Conservation (phyloP, 805 yeast species). For the Starmerella apicola region DNA sequence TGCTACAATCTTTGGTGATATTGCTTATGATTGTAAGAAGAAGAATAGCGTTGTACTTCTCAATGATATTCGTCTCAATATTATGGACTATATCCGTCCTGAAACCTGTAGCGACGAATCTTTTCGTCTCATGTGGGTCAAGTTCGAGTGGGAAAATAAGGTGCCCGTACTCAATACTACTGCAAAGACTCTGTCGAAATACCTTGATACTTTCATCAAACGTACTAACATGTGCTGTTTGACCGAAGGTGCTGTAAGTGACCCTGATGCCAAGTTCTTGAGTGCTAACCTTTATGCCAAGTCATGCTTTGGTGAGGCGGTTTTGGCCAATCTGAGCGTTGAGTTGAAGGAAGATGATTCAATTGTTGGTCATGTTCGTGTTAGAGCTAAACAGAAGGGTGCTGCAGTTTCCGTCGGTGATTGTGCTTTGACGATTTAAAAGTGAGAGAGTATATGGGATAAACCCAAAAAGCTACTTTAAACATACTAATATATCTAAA, state of each 20-base stretch:
- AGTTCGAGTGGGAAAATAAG: conserved; percentile 98
- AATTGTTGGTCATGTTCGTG: conserved; percentile 86
- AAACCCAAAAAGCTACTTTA: too few species aligned
- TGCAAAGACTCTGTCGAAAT: conserved; percentile 58
- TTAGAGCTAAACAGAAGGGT: conserved; percentile 96
- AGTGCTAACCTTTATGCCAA: conserved; percentile 89
- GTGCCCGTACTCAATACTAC: conserved; percentile 46
- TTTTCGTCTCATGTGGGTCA: conserved; percentile 98
- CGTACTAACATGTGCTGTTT: conserved; percentile 91
- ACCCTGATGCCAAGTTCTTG: conserved; percentile 46
- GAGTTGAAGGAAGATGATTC: conserved; percentile 53
- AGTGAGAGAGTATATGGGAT: too few species aligned
- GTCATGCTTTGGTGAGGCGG: conserved; percentile 94
- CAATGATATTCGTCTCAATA: conserved; percentile 89
- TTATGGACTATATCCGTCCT: conserved; percentile 95
- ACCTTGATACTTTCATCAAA: conserved; percentile 58
- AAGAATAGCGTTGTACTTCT: conserved; percentile 86
- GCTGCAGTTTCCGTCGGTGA: conserved; percentile 91
- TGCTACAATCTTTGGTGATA: conserved; percentile 94
- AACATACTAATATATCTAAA: not conserved
- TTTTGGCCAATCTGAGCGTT: conserved; percentile 86
- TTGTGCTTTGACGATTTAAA: conserved; percentile 28
- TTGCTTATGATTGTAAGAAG: conserved; percentile 90
- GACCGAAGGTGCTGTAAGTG: conserved; percentile 72
- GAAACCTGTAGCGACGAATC: conserved; percentile 78